Evolutionary conservation across 306 rosid species (phyloP), one percentile per base, ranked within the genome.

Genomic region (Fragaria iinumae): DNA sequence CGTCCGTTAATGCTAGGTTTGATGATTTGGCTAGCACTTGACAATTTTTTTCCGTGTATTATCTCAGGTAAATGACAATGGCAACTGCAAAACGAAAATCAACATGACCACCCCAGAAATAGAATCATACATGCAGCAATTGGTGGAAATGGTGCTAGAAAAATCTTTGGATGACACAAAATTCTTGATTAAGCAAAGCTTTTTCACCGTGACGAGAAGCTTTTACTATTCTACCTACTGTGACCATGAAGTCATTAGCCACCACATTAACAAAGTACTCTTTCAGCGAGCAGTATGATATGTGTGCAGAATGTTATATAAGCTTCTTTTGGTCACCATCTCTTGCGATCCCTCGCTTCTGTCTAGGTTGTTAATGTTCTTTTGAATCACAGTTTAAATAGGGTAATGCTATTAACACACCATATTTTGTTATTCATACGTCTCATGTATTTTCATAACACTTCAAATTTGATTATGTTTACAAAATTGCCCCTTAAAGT

Each of bases 81-180:
- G 84, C 11, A 71, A 64, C 63, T 14, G 21, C 21, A 49, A 43
- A 66, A 74, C 10, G 25, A 57, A 76, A 18, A 52, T 55, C 4
- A 45, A 67, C 47, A 18, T 11, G 44, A 82, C 27, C 17, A 81
- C 39, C 49, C 25, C 57, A 25, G 93, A 85, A 78, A 85, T 62
- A 79, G 99, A 91, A 68, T 85, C 86, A 50, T 78, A 87, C 77
- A 91, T 96, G 93, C 91, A 90, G 84, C 92, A 89, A 72, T 88
- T 92, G 2, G 82, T 69, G 73, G 80, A 88, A 72, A 16, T 89
- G 85, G 97, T 89, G 82, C 78, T 88, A 27, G 59, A 52, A 52
- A 86, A 86, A 13, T 81, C 86, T 53, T 72, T 85, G 4, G 77
- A 10, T 50, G 89, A 16, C 52, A 67, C 82, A 18, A 86, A 88